Evolutionary conservation across 2,329 filamentous ascomycete genomes (phyloP), one percentile per base, ranked within the genome.

Genomic region (Tolypocladium tundrense): DNA sequence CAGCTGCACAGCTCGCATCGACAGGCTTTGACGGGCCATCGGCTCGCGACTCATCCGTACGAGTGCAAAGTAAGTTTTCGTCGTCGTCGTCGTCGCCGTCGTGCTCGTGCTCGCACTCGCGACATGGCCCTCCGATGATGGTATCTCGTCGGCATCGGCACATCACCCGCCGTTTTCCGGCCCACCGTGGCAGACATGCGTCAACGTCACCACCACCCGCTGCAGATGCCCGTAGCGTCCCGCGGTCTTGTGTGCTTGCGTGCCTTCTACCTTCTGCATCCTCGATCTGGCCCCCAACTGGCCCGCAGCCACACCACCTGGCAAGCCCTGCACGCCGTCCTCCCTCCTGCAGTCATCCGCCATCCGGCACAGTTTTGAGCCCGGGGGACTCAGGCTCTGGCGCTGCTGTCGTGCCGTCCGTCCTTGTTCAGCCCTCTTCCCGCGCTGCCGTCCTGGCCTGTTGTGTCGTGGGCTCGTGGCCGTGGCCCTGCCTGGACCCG

Each of bases 321-420:
- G 21, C 43, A 16, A 27, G 21, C 21, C 11, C 27, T 14, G 43
- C 43, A 19, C 24, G 9, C 43, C 21, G 11, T 45, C 21, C 3
- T 3, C 1, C 21, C 42, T 35, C 50, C 53, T 58, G 57, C 57
- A 55, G 57, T 58, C 57, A 53, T 55, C 33, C 33, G 35, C 43
- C 24, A 51, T 42, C 21, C 43, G 39, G 57, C 57, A 55, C 57
- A 58, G 13, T 33, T 48, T 58, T 58, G 43, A 58, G 57, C 53
- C 53, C 57, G 45, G 35, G 10, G 19, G 13, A 53, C 57, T 58
- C 57, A 42, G 27, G 27, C 53, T 39, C 27, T 40, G 50, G 21
- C 52, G 52, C n/a, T 53, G 24, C 43, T 54, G 43, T 37, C 52
- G 52, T 54, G 41, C 52, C 50, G 56, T 53, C 33, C n/a, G 27